A percentile compares a stretch with the other conserved stretches of the same genome.
Conservation (phyloP, 805 yeast genomes). For the Candida coleopterorum region DNA sequence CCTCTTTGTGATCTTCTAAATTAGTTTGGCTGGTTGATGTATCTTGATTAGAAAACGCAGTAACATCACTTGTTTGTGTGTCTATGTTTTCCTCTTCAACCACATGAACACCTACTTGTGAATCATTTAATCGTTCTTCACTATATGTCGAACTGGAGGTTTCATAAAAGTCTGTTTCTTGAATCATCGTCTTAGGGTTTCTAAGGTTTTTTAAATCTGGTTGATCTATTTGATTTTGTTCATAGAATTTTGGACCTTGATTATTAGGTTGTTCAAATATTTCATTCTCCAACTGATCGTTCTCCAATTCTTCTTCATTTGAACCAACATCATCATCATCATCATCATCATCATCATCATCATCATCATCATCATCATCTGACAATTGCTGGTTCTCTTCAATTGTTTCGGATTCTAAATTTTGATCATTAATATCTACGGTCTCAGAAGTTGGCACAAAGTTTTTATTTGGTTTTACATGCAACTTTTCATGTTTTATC, state of each 20-base stretch:
- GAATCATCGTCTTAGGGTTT: no score
- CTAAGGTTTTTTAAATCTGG: no score
- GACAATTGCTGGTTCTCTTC: slow-evolving; percentile 19
- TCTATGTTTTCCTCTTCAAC: slow-evolving; percentile 7
- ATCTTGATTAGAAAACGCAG: background rate
- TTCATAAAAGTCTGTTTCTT: no score
- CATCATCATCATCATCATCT: slow-evolving; percentile 6
- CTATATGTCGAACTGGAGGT: background rate
- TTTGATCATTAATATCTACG: background rate
- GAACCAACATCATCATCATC: background rate
- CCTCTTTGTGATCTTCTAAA: background rate
- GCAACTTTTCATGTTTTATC: background rate
- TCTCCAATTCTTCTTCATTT: background rate
- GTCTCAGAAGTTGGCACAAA: background rate
- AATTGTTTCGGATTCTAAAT: slow-evolving; percentile 6
- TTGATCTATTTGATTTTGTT: no score
- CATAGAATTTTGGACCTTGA: no score
- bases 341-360: background rate
- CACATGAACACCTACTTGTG: background rate
- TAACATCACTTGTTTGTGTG: background rate
- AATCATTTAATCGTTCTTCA: background rate
- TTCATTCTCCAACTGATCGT: background rate
- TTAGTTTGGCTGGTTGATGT: background rate
- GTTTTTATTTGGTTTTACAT: background rate
- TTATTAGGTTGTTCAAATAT: no score